phyloP scores from a whole-genome alignment of 164 flowering plant genomes.

The Vitis amurensis region DNA sequence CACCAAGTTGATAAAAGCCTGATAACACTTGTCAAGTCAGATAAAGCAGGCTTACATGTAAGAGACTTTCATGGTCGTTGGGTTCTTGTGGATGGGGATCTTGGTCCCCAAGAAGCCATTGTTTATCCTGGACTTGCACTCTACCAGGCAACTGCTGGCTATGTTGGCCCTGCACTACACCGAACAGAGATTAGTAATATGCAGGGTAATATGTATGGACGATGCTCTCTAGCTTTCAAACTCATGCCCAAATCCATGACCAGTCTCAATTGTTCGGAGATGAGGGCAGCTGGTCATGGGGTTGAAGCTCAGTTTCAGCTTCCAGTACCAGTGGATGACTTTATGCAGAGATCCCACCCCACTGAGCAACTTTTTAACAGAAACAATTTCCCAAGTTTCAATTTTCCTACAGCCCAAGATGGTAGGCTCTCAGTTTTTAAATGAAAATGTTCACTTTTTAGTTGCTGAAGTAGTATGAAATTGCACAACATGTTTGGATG shows the following conservation, averaged over 20 bases:
- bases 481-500: too few relatives aligned
- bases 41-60: constrained; percentile 76
- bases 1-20: constrained; percentile 80
- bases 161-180: constrained; percentile 74
- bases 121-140: constrained; percentile 93
- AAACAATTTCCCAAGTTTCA: constrained; percentile 55
- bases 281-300: constrained; percentile 96
- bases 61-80: constrained; percentile 82
- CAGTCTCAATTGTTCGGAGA: constrained; percentile 85
- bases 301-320: constrained; percentile 95
- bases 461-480: background rate
- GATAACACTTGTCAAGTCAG: constrained; percentile 76
- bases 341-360: constrained; percentile 88
- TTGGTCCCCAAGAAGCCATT: constrained; percentile 91
- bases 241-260: constrained; percentile 95
- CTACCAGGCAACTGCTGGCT: constrained; percentile 94
- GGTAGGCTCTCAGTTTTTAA: constrained; percentile 43
- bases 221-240: constrained; percentile 83
- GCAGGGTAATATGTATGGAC: constrained; percentile 72
- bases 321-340: constrained; percentile 93
- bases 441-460: background rate
- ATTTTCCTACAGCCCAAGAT: constrained; percentile 59
- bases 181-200: constrained; percentile 56
- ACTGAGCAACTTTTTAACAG: constrained; percentile 68
- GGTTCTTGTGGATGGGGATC: constrained; percentile 85